phyloP scores from a whole-genome alignment of 129 eudicot genomes.

The Mikania micrantha region DNA sequence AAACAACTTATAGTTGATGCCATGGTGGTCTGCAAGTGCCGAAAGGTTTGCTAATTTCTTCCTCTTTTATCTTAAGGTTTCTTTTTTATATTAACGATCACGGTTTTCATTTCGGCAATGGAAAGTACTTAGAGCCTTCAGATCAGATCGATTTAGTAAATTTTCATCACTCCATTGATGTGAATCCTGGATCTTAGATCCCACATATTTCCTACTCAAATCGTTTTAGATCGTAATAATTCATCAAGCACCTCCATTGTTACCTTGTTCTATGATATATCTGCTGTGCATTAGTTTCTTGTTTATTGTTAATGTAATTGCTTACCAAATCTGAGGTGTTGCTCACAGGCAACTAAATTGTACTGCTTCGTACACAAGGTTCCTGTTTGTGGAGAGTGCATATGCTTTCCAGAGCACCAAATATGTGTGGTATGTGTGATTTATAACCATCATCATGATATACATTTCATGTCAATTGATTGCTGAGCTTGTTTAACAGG shows the following conservation, averaged over 20 bases:
- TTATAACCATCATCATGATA: neutral
- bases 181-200: constrained; percentile 24
- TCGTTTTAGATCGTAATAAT: neutral
- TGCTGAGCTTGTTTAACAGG: constrained; percentile 31
- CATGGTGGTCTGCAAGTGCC: constrained; percentile 99
- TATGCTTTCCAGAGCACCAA: constrained; percentile 91
- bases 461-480: neutral
- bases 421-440: constrained; percentile 65
- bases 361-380: constrained; percentile 98
- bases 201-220: neutral
- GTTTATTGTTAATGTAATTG: constrained; percentile 6
- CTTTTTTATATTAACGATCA: no score
- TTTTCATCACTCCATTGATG: constrained; percentile 6
- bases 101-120: neutral
- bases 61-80: neutral
- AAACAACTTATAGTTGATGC: constrained; percentile 27
- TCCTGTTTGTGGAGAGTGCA: constrained; percentile 98
- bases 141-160: constrained; percentile 35
- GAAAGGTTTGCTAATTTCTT: constrained; percentile 47
- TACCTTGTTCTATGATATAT: no score
- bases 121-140: neutral
- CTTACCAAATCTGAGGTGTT: constrained; percentile 4
- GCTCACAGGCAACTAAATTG: constrained; percentile 83
- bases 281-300: neutral
- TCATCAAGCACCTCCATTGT: neutral